Evolutionary conservation across 2,329 filamentous ascomycete genomes (phyloP), one percentile per base, ranked within the genome.

Genomic region (Penicillium corylophilum): DNA sequence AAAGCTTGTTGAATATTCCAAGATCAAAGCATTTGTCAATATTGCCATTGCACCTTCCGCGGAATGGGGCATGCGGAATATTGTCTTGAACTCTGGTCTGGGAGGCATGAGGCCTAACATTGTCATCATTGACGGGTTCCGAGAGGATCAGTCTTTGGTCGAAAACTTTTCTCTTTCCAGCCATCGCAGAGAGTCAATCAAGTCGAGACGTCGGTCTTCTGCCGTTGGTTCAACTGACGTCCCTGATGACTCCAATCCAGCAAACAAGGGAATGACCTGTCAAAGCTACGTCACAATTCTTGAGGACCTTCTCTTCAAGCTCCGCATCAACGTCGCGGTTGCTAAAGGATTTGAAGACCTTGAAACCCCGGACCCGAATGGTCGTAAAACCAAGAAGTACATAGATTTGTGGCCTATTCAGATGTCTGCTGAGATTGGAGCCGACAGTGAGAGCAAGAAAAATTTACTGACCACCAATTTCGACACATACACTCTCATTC

Each of bases 321-420:
- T 93, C 53, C 87, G 89, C 48, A 85, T 94, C 51, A 95, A 95
- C 62, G 89, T 95, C 23, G 90, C 89, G 1, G 80, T 95, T 35
- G 90, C 88, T 0, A 90, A 89, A 65, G 90, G 89, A 0, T 95
- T 95, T 57, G 84, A 90, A 46, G 74, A 82, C 1, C 75, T 95
- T 1, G 88, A 94, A 64, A 82, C 90, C 0, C 90, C 90, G 0
- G 78, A 82, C 18, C 69, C 77, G 1, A 77, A 83, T 35, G 79
- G 79, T 4, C 64, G 68, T 16, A 83, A 86, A 47, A 77, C 75
- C 4, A 93, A 93, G 66, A 89, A 85, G 63, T 93, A 87, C 64
- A 89, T 95, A 55, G 90, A 95, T 64, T 74, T 95, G 4, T 95
- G 90, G 90, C 90, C 90, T 0, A 94, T 95, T 47, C 91, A 95